These are phyloP conservation scores for Erucastrum elatum DNA, from an alignment of 345 rosid species.

Conservation along the genomic window DNA sequence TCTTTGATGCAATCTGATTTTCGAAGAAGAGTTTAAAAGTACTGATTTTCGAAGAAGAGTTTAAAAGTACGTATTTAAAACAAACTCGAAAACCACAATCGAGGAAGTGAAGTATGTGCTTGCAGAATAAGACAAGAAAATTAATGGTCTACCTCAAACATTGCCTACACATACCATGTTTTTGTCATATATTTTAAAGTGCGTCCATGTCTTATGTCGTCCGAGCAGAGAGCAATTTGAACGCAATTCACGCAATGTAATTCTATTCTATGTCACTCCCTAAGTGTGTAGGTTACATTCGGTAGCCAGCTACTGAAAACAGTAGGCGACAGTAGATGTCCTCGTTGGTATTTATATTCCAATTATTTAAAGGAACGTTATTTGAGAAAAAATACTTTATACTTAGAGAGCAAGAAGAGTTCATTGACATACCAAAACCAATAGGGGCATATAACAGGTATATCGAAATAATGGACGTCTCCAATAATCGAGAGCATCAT, in stretches of 20 bases:
- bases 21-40: background rate
- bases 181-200: background rate
- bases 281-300: background rate
- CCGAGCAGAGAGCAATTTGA: background rate
- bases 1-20: background rate
- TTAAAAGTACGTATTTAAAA: background rate
- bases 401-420: background rate
- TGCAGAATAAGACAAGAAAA: background rate
- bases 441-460: conserved; percentile 4
- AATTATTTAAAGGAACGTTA: background rate
- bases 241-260: background rate
- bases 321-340: background rate
- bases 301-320: background rate
- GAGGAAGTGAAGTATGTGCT: background rate
- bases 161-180: background rate
- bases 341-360: background rate
- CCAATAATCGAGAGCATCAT: conserved; percentile 21
- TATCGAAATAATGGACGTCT: background rate
- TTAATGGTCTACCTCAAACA: background rate
- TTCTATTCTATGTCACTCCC: background rate
- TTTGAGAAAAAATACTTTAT: background rate
- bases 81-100: background rate
- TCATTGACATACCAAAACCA: conserved; percentile 6
- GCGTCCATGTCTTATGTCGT: background rate
- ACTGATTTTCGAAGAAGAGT: background rate